Conservation (phyloP, 78 protist genomes). For the slime mould (Dictyostelium discoideum) region dicty_2.7 NC_007089.4:1093001-1093500, state of each 20-base stretch:
- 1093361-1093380: neutral
- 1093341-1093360: neutral
- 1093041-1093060: neutral
- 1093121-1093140: slow-evolving; percentile 52
- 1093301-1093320: neutral
- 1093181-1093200: slow-evolving; percentile 60
- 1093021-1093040: neutral
- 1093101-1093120: slow-evolving; percentile 30
- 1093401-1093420: neutral
- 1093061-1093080: slow-evolving; percentile 59
- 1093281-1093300: neutral
- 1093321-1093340: neutral
- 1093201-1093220: slow-evolving; percentile 38
- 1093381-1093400: neutral
- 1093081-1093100: slow-evolving; percentile 50
- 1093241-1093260: slow-evolving; percentile 37
- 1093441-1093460: neutral
- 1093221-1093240: slow-evolving; percentile 78
- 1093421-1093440: neutral
- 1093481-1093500: no score
- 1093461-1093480: neutral
- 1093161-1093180: slow-evolving; percentile 38
- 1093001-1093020: neutral
- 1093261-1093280: neutral
- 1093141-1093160: slow-evolving; percentile 37